phyloP scores from a whole-genome alignment of 352 stramenopile species.

The Phytophthora syringae region DNA sequence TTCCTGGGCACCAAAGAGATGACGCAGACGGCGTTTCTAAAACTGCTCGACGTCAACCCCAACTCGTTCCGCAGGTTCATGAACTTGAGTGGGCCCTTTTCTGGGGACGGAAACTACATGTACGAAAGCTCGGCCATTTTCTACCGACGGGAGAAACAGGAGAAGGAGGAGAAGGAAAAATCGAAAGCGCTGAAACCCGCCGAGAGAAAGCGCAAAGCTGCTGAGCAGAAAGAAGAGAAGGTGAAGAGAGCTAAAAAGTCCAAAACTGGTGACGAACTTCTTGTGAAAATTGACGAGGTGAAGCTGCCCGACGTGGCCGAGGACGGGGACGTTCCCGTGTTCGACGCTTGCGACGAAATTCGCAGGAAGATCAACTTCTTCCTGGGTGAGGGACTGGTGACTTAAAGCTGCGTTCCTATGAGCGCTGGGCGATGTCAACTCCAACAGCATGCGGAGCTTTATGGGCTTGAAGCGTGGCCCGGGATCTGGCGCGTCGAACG shows the following conservation, averaged over 20 bases:
- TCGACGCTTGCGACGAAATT: slow-evolving; percentile 58
- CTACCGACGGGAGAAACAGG: slow-evolving; percentile 34
- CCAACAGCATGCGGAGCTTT: slow-evolving; percentile 53
- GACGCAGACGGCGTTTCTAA: slow-evolving; percentile 51
- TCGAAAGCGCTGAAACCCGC: slow-evolving; percentile 1
- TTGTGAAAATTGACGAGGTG: slow-evolving; percentile 45
- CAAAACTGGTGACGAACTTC: slow-evolving; percentile 30
- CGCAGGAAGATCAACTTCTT: slow-evolving; percentile 52
- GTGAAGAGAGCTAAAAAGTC: slow-evolving; percentile 36
- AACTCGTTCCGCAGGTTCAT: slow-evolving; percentile 55
- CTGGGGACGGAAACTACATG: slow-evolving; percentile 36
- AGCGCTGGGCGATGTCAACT: slow-evolving; percentile 42
- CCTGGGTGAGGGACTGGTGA: slow-evolving; percentile 38
- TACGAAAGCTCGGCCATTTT: slow-evolving; percentile 44
- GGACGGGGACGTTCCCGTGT: slow-evolving; percentile 47
- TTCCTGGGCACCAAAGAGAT: slow-evolving; percentile 50
- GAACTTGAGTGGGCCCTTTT: slow-evolving; percentile 37
- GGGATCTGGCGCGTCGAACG: slow-evolving; percentile 48
- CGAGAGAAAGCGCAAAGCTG: slow-evolving; percentile 16
- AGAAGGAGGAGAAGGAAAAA: slow-evolving; percentile 13
- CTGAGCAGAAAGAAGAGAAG: slow-evolving; percentile 8
- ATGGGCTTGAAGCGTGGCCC: slow-evolving; percentile 44
- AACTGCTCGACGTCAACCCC: slow-evolving; percentile 39
- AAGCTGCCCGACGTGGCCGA: slow-evolving; percentile 24
- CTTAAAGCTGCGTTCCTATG: slow-evolving; percentile 42